Base-by-base conservation (phyloP, 352 stramenopile genomes). In the Phytophthora kernoviae region DNA sequence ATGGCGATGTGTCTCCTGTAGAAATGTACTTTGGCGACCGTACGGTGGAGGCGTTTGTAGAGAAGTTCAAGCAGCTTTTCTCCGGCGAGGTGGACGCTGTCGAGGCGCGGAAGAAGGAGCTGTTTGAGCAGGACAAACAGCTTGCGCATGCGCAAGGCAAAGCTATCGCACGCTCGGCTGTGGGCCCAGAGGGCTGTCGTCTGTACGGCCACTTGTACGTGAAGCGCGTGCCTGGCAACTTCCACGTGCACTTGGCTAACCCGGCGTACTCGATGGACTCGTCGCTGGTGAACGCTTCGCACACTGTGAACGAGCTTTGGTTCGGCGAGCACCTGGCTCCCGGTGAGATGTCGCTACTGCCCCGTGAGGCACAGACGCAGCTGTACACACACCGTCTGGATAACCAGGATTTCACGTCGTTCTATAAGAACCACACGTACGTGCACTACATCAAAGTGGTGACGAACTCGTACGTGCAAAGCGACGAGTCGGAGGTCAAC, bases 361-460 rank as follows among this genome's bases (percentile, higher is more conserved):
- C 96, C 44, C 82, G 90, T 56, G 85, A 90, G 32, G 91, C 90
- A 34, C 90, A 97, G 50, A 75, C 92, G 59, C 77, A 97, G 69
- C 84, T 97, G 53, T 95, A 98, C 75, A 98, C 91, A 68, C 86
- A 96, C 68, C 91, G 96, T 12, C 87, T 99, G 57, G 94, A 98
- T 72, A 90, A 93, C 43, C 74, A 91, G 43, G 65, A 85, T 8
- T 99, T 97, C 56, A 86, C 88, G 40, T 96, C 90, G 20, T 87
- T 87, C 50, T 81, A 96, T 65, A 94, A 96, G 68, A 98, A 99
- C 77, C 90, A 98, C 75, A 98, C 96, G 57, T 98, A 98, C 66
- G 96, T 99, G 80, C 97, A 99, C 78, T 99, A 99, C 84, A 98
- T 99, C 65, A 99, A 99, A 77, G 96, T 99, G 22, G 94, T 98